A percentile compares a stretch with the other conserved stretches of the same genome.
Evolutionary conservation across 2,329 filamentous ascomycete species (phyloP).

Genomic region (Balansia obtecta): DNA sequence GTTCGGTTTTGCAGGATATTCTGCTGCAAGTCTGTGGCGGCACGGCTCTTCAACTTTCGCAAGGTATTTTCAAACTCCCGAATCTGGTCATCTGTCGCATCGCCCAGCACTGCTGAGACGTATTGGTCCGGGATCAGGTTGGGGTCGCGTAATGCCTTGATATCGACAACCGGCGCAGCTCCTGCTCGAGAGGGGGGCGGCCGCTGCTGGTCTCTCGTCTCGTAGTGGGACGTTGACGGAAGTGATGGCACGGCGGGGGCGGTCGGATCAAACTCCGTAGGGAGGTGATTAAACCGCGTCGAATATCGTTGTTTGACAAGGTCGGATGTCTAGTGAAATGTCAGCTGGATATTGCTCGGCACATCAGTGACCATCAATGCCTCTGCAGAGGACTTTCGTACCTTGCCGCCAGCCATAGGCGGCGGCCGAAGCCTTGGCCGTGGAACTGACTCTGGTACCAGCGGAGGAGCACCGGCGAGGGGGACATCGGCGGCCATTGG

Average conservation of each 20-base stretch:
- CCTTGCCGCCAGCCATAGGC: slow-evolving; percentile 44
- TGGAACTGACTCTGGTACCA: slow-evolving; percentile 16
- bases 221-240: slow-evolving; percentile 48
- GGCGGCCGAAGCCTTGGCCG: slow-evolving; percentile 34
- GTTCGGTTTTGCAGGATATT: slow-evolving; percentile 95
- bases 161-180: slow-evolving; percentile 56
- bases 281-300: slow-evolving; percentile 72
- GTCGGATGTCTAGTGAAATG: slow-evolving; percentile 49
- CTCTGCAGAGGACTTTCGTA: slow-evolving; percentile 13
- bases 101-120: slow-evolving; percentile 59
- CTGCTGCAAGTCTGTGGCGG: slow-evolving; percentile 76
- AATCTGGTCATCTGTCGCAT: slow-evolving; percentile 81
- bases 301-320: slow-evolving; percentile 92
- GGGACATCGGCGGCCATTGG: slow-evolving; percentile 42
- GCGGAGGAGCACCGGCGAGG: slow-evolving; percentile 13
- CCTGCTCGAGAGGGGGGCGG: slow-evolving; percentile 41
- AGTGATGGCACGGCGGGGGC: slow-evolving; percentile 62
- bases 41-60: slow-evolving; percentile 63
- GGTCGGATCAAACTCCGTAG: slow-evolving; percentile 54
- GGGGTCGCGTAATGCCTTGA: slow-evolving; percentile 68
- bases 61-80: slow-evolving; percentile 67
- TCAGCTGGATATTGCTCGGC: slow-evolving; percentile 12
- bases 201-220: slow-evolving; percentile 34
- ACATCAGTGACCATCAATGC: neutral
- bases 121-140: slow-evolving; percentile 70